Evolutionary conservation across 2,329 filamentous ascomycete species (phyloP).

Genomic region (Ophiobolus disseminans): DNA sequence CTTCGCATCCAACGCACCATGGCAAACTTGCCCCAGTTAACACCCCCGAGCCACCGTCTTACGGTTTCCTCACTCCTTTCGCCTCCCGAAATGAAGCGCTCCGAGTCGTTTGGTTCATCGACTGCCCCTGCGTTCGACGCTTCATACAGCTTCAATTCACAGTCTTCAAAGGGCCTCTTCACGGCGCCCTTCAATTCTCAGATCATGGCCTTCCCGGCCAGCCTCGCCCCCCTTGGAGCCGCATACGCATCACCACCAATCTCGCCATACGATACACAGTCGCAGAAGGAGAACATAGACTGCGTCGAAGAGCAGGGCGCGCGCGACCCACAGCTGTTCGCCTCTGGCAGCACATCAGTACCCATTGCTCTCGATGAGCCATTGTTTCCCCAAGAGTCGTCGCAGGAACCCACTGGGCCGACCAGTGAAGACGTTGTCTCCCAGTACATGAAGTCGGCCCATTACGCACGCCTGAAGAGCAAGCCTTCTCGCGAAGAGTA

Average conservation of each 20-base stretch:
- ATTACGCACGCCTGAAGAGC: constrained; percentile 37
- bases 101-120: constrained; percentile 49
- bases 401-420: constrained; percentile 30
- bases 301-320: constrained; percentile 34
- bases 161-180: constrained; percentile 29
- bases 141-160: constrained; percentile 39
- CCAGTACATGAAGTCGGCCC: constrained; percentile 43
- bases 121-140: constrained; percentile 29
- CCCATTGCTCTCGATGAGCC: constrained; percentile 41
- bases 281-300: constrained; percentile 48
- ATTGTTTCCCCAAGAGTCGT: constrained; percentile 46
- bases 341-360: constrained; percentile 32
- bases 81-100: constrained; percentile 50
- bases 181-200: constrained; percentile 27
- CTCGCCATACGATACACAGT: constrained; percentile 45
- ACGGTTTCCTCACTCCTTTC: constrained; percentile 50
- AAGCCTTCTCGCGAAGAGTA: constrained; percentile 49
- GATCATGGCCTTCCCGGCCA: constrained; percentile 27
- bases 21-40: constrained; percentile 38
- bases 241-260: constrained; percentile 51
- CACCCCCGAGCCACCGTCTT: constrained; percentile 40
- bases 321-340: constrained; percentile 48
- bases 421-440: constrained; percentile 37
- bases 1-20: constrained; percentile 30
- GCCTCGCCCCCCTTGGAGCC: constrained; percentile 32